Evolutionary conservation across 1,284 basidiomycete genomes (phyloP).

Genomic region (Erythrobasidium hasegawianum): DNA sequence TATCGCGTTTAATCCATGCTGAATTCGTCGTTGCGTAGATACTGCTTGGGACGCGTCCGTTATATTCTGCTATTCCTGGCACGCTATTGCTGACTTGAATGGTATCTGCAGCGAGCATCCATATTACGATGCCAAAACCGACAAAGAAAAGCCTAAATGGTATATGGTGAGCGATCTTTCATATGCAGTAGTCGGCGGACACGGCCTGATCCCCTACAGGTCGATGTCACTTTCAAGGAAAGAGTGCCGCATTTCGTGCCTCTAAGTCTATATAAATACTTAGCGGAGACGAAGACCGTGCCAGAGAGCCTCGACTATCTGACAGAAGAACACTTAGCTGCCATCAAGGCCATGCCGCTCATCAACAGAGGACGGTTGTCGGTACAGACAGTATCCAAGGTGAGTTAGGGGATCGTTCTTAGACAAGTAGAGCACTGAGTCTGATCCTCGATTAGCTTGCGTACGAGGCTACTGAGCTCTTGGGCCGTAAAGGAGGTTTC

Average conservation of each 20-base stretch:
- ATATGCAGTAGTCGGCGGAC: too few relatives aligned
- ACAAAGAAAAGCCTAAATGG: slow-evolving; percentile 75
- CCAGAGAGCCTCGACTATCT: slow-evolving; percentile 57
- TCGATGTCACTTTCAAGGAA: slow-evolving; percentile 68
- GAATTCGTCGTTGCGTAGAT: too few relatives aligned
- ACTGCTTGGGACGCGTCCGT: slow-evolving; percentile 82
- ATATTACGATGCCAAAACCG: slow-evolving; percentile 84
- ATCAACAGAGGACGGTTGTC: slow-evolving; percentile 80
- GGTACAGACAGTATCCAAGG: slow-evolving; percentile 65
- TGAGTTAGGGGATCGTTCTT: too few relatives aligned
- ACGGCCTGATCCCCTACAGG: too few relatives aligned
- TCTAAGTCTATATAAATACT: slow-evolving; percentile 66
- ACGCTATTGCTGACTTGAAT: too few relatives aligned
- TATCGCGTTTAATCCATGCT: too few relatives aligned
- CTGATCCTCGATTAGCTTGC: slow-evolving; percentile 61
- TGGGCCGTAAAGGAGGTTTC: slow-evolving; percentile 67
- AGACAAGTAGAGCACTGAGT: too few relatives aligned
- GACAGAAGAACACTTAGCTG: slow-evolving; percentile 44
- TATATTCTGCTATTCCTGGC: too few relatives aligned
- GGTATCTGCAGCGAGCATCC: slow-evolving; percentile 61
- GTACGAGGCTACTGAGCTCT: slow-evolving; percentile 62
- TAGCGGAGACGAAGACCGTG: slow-evolving; percentile 54
- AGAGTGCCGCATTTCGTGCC: slow-evolving; percentile 73
- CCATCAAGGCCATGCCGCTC: slow-evolving; percentile 67
- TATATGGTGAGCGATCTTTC: slow-evolving; percentile 67